phyloP scores from a whole-genome alignment of 768 basidiomycete genomes.

The Ramaria rubella region DNA sequence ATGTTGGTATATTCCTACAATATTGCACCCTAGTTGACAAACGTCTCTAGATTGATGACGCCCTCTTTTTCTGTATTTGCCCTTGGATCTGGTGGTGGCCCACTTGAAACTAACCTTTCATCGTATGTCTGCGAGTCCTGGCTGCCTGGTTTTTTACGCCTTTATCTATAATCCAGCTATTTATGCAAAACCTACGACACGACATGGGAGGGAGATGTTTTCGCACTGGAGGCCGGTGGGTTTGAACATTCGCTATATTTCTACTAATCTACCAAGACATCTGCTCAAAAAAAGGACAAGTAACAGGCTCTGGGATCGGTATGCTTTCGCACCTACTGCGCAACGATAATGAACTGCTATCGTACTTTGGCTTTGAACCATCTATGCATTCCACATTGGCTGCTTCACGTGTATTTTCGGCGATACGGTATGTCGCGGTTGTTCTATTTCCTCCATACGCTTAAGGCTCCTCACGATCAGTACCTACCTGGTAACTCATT shows the following conservation, averaged over 20 bases:
- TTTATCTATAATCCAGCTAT: conserved; percentile 50
- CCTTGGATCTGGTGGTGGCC: conserved; percentile 84
- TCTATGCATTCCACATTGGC: conserved; percentile 16
- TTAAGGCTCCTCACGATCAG: conserved; percentile 31
- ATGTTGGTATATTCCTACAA: not conserved
- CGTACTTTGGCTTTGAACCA: conserved; percentile 15
- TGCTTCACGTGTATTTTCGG: conserved; percentile 21
- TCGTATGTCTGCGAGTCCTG: conserved; percentile 46
- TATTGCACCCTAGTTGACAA: not conserved
- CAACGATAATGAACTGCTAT: conserved; percentile 50
- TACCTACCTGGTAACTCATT: conserved; percentile 81
- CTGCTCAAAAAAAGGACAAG: not conserved
- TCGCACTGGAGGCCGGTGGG: conserved; percentile 91
- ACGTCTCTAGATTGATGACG: conserved; percentile 23
- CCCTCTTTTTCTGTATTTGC: conserved; percentile 65
- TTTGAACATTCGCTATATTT: conserved; percentile 27
- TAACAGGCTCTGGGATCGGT: conserved; percentile 83
- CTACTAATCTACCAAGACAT: not conserved
- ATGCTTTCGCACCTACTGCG: conserved; percentile 59
- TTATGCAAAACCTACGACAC: conserved; percentile 64
- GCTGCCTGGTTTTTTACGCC: not conserved
- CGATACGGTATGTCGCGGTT: not conserved
- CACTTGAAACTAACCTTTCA: conserved; percentile 82
- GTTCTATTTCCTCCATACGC: not conserved
- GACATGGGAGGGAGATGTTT: conserved; percentile 73